Base-by-base conservation (phyloP, 2,329 filamentous ascomycete genomes). In the Alternaria dauci region DNA sequence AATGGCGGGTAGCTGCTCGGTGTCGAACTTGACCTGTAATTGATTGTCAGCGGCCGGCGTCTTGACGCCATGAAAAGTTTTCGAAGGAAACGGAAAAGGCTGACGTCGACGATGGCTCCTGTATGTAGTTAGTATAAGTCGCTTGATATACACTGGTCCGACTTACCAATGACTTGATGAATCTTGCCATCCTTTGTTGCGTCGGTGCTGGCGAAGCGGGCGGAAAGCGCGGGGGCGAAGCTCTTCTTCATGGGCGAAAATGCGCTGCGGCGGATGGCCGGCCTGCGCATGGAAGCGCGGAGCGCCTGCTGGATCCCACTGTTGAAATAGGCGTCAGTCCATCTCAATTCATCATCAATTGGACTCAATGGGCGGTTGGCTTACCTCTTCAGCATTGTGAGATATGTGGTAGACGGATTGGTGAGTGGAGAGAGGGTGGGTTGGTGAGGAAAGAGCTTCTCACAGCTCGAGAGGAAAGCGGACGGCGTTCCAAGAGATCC, bases 21-120 rank as follows among this genome's bases (percentile, higher is more conserved):
- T 88, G 80, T 97, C 93, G 87, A 98, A 98, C 88, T 98, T 98
- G 83, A 97, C 94, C 94, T 97, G 81, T 75, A 77, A 69, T 70
- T 62, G 58, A 59, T 67, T 56, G 71, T 82, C 65, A 81, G 79
- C 59, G 56, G 25, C 56, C n/a, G 30, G 44, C 44, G 52, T 63
- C 25, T 50, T 26, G 74, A 76, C 76, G 71, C 47, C 65, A 72
- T 68, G 65, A 77, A 78, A 77, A 75, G 58, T 71, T 77, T 78
- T 78, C 73, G n/a, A n/a, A n/a, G n/a, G n/a, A n/a, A n/a, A n/a
- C n/a, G n/a, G n/a, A n/a, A n/a, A n/a, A n/a, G n/a, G n/a, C 62
- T 1, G 87, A 96, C 93, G 86, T 98, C 95, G 78, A 98, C 95
- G 81, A 98, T 94, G 86, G 95, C 83, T 23, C 20, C n/a, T n/a